Evolutionary conservation across 495 filamentous ascomycete species (phyloP), one percentile per base, ranked within the genome.

Genomic region (Aspergillus campestris): DNA sequence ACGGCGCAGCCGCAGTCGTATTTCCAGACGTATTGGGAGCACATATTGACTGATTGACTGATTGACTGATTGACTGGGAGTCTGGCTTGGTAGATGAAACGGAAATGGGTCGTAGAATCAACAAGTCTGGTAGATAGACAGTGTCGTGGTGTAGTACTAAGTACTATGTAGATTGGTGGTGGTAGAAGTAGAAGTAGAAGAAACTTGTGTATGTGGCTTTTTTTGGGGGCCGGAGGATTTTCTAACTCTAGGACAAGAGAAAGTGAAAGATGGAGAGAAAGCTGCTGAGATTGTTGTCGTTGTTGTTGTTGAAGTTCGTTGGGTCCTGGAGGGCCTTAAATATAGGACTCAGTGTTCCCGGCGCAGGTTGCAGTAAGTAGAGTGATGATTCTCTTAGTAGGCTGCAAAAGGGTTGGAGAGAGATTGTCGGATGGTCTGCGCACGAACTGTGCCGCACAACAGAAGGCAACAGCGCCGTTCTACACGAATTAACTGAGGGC

Each of bases 1-100:
- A 60, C 37, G 15, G 53, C 55, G 51, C 67, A 72, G 24, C 66
- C 66, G 48, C 67, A 72, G 49, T 67, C 66, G 53, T 66, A 72
- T 15, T 65, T 50, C 55, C 62, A 59, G 47, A 66, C 67, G 47
- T 70, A 72, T 33, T 66, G 43, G 3, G 62, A 70, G 42, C 67
- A 71, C 67, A 71, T 70, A 28, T 15, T 62, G 53, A 47, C 28
- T 31, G 6, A 31, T 37, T 27, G 31, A 9, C 35, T 24, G 14
- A 31, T 10, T 13, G 12, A 44, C 13, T 47, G 18, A 24, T 4
- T 24, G 18, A n/a, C n/a, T n/a, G n/a, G n/a, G n/a, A n/a, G n/a
- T n/a, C n/a, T n/a, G n/a, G n/a, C n/a, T n/a, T n/a, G 18, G 4
- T 24, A 24, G 18, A 4, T 24, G 18, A 4, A 24, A 24, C 18